Evolutionary conservation across 2,329 filamentous ascomycete species (phyloP).

Genomic region (Sarocladiaceae sp.): DNA sequence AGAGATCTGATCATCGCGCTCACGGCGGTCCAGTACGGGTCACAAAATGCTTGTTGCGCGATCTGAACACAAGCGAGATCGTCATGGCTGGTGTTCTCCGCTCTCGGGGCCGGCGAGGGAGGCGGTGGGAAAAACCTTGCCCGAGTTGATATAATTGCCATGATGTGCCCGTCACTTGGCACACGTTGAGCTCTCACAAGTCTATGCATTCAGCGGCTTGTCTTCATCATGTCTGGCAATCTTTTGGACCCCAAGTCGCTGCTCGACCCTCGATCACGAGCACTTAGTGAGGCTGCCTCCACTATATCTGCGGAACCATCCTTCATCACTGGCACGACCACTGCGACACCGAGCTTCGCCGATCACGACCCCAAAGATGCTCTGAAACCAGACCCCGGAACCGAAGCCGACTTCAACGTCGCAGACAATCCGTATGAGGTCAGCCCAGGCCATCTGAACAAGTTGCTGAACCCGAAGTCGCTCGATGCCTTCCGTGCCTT

Average conservation of each 20-base stretch:
- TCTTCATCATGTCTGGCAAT: not conserved
- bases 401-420: constrained; percentile 67
- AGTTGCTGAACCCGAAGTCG: constrained; percentile 82
- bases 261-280: not conserved
- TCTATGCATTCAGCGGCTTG: not conserved
- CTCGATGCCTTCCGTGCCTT: constrained; percentile 72
- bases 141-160: not conserved
- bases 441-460: constrained; percentile 73
- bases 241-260: constrained; percentile 1
- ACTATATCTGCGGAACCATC: not conserved
- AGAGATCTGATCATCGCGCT: not conserved
- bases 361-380: constrained; percentile 31
- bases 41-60: not conserved
- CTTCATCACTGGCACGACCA: constrained; percentile 4
- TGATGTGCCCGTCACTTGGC: not conserved
- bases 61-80: not conserved
- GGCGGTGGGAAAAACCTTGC: not conserved
- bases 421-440: constrained; percentile 81
- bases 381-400: constrained; percentile 66
- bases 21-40: too few species aligned
- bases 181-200: not conserved
- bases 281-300: not conserved
- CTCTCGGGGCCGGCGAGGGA: not conserved
- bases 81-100: not conserved
- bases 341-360: not conserved